Evolutionary conservation across 805 yeast genomes (phyloP), one percentile per base, ranked within the genome.

Genomic region (Cyberlindnera suaveolens): DNA sequence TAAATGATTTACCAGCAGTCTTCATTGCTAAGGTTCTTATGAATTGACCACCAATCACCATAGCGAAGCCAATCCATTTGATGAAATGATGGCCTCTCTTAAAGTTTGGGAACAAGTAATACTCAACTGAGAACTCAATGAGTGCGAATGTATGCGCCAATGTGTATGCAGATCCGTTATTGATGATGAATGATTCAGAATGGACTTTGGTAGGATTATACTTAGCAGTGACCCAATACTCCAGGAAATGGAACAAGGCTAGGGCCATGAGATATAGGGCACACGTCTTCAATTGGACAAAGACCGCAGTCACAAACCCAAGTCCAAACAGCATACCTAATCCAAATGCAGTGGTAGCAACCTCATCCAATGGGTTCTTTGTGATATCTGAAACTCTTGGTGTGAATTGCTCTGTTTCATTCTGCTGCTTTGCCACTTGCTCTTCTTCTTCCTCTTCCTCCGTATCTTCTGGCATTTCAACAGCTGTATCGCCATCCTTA

Each of bases 1-100:
- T 83, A 65, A 93, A 93, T 3, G 95, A 86, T 41, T 75, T 73
- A 2, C 89, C 86, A 0, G 97, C 96, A 0, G 90, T 83, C 46
- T 75, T 71, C 99, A 93, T 93, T 1, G 97, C 91, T 31, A 70
- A 40, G 1, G 91, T 73, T 41, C 99, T 72, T 4, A 78, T 56
- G 0, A 54, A 16, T 57, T 93, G 99, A 1, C 97, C 96, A 1
- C 61, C 32, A 0, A 77, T 19, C 0, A 78, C 54, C 1, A 82
- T 23, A 0, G 51, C 13, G 0, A 79, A 38, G 0, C 96, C 97
- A 1, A 68, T 0, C 0, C 40, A 3, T 40, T 68, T 54, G 33
- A 67, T 31, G 3, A n/a, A 16, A 3, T 40, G 14, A 35, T 34
- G 39, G 0, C 48, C 38, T n/a, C 33, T 7, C 47, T 70, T 68